Evolutionary conservation across 805 yeast genomes (phyloP).

Genomic region (Zygoascus tannicola): DNA sequence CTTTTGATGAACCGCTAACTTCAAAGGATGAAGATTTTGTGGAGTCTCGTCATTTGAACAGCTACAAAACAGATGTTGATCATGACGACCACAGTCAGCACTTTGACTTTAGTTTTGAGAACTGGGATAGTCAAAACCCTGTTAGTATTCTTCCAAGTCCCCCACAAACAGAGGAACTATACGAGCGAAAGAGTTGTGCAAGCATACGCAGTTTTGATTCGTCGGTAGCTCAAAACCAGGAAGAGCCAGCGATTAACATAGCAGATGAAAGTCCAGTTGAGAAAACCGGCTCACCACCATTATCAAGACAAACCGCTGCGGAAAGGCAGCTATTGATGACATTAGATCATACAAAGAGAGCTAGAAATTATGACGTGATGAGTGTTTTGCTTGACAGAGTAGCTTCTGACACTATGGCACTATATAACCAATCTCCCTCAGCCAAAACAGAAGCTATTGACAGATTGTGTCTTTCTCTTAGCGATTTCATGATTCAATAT

Average conservation of each 20-base stretch:
- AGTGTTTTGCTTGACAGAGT: conserved; percentile 19
- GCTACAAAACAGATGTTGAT: neutral
- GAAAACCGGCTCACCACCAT: neutral
- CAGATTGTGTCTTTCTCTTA: conserved; percentile 15
- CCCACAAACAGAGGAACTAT: neutral
- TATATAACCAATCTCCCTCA: conserved; percentile 9
- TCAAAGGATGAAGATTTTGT: neutral
- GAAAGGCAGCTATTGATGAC: conserved; percentile 18
- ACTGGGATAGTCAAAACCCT: conserved; percentile 1
- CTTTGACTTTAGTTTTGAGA: neutral
- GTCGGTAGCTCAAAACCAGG: neutral
- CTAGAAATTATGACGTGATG: conserved; percentile 13
- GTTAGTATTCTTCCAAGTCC: neutral
- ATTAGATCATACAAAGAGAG: conserved; percentile 13
- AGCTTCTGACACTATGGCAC: conserved; percentile 15
- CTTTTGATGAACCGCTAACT: neutral
- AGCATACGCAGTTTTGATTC: neutral
- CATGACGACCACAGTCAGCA: neutral
- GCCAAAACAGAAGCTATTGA: conserved; percentile 8
- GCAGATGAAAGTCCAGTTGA: neutral
- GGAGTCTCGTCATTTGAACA: neutral
- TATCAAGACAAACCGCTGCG: conserved; percentile 17
- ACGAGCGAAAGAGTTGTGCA: neutral
- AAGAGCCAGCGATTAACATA: neutral
- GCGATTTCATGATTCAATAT: conserved; percentile 11